These are phyloP conservation scores for Candida adriatica DNA, from an alignment of 805 yeast genomes.

Conservation along the genomic window DNA sequence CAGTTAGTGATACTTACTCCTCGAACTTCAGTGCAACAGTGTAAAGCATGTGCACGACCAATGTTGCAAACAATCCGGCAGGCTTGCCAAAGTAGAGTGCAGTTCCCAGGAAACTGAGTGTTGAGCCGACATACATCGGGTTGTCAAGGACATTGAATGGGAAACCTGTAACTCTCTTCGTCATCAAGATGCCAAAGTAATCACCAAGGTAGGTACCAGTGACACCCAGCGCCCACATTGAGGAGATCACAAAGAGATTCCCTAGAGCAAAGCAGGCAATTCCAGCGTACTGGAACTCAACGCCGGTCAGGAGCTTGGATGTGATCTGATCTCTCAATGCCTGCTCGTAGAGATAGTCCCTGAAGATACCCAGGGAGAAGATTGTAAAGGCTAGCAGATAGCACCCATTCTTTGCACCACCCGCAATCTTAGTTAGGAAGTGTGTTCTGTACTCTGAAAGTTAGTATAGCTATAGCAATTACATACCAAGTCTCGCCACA, in stretches of 20 bases:
- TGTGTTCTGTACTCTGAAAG: slow-evolving; percentile 64
- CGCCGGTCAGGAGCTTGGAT: slow-evolving; percentile 42
- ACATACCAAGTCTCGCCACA: slow-evolving; percentile 62
- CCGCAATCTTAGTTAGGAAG: slow-evolving; percentile 64
- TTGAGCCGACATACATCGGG: slow-evolving; percentile 96
- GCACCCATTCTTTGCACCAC: slow-evolving; percentile 71
- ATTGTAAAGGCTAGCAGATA: slow-evolving; percentile 77
- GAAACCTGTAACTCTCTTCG: slow-evolving; percentile 80
- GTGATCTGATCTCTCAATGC: slow-evolving; percentile 72
- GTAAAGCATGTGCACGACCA: slow-evolving; percentile 76
- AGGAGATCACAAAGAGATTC: slow-evolving; percentile 68
- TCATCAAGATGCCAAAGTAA: slow-evolving; percentile 94
- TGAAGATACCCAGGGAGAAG: slow-evolving; percentile 73
- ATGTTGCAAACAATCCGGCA: slow-evolving; percentile 71
- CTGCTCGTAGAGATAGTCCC: slow-evolving; percentile 68
- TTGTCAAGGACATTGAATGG: slow-evolving; percentile 89
- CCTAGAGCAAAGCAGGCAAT: slow-evolving; percentile 55
- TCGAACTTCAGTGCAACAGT: slow-evolving; percentile 78
- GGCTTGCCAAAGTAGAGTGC: slow-evolving; percentile 87
- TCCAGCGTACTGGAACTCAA: slow-evolving; percentile 45
- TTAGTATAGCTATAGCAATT: neutral
- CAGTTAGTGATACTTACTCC: slow-evolving; percentile 36
- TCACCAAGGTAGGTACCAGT: slow-evolving; percentile 97
- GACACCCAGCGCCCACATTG: slow-evolving; percentile 90
- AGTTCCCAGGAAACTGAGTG: slow-evolving; percentile 84